phyloP scores from a whole-genome alignment of 176 grass and related monocot species.

The Dactylis glomerata region DNA sequence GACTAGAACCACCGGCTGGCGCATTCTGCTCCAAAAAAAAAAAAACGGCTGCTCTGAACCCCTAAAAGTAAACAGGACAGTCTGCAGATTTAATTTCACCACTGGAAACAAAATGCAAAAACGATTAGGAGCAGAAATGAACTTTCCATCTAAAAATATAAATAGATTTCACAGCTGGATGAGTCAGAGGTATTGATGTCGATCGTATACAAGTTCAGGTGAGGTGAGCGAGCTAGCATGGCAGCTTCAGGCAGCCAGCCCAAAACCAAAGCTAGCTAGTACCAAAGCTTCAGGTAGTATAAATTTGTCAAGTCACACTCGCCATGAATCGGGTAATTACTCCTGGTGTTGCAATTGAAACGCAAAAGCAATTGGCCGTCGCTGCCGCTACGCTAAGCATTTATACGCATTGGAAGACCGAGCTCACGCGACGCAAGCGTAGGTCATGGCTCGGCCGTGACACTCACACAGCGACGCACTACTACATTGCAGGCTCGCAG shows the following conservation, averaged over 20 bases:
- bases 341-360: not conserved
- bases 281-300: not conserved
- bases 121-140: too few relatives aligned
- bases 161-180: not conserved
- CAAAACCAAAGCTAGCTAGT: not conserved
- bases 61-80: not conserved
- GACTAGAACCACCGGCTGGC: not conserved
- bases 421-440: not conserved
- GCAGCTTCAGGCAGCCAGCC: not conserved
- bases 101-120: not conserved
- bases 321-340: not conserved
- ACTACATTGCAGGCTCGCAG: not conserved
- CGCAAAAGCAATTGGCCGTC: not conserved
- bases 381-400: not conserved
- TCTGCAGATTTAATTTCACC: not conserved
- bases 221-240: not conserved
- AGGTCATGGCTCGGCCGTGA: slow-evolving; percentile 32
- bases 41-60: not conserved
- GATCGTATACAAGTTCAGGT: not conserved
- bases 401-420: not conserved
- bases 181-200: not conserved
- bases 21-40: too few relatives aligned
- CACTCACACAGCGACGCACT: slow-evolving; percentile 12
- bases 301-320: not conserved
- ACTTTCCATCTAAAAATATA: not conserved